Percentiles rank a stretch among this genome's conserved stretches.
Conservation (phyloP, 208 protist species). For the Wallacemonas rigidus region DNA sequence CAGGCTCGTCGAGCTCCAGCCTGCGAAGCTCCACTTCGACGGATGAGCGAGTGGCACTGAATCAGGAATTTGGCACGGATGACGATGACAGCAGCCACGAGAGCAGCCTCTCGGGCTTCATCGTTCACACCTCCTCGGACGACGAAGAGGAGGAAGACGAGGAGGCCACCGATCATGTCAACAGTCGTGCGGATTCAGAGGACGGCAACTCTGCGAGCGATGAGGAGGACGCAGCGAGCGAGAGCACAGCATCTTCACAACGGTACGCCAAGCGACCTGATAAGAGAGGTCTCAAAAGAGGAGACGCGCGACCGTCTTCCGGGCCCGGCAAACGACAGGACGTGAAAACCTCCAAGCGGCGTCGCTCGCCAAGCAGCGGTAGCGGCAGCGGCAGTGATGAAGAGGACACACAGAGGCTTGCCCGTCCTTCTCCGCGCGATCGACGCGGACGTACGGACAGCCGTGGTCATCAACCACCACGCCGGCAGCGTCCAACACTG, state of each 20-base stretch:
- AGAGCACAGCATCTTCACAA: no score
- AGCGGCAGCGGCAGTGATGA: slow-evolving; percentile 7
- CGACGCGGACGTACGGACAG: neutral
- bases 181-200: neutral
- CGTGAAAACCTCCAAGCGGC: no score
- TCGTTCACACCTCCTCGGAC: slow-evolving; percentile 55
- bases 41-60: slow-evolving; percentile 53
- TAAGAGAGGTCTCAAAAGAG: no score
- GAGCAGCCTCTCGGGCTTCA: slow-evolving; percentile 61
- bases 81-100: slow-evolving; percentile 30
- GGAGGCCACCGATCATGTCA: slow-evolving; percentile 1
- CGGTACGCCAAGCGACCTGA: no score
- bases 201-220: neutral
- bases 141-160: slow-evolving; percentile 43
- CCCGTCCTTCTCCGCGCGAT: neutral
- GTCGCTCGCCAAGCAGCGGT: no score
- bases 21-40: slow-evolving; percentile 73
- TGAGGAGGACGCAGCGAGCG: no score
- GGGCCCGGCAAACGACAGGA: no score
- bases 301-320: no score
- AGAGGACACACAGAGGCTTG: neutral
- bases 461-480: neutral
- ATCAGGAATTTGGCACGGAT: slow-evolving; percentile 40
- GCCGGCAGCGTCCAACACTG: neutral
- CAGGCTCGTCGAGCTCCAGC: slow-evolving; percentile 34